phyloP scores from a whole-genome alignment of 2,329 filamentous ascomycete species.

The Aspergillus ustus region DNA sequence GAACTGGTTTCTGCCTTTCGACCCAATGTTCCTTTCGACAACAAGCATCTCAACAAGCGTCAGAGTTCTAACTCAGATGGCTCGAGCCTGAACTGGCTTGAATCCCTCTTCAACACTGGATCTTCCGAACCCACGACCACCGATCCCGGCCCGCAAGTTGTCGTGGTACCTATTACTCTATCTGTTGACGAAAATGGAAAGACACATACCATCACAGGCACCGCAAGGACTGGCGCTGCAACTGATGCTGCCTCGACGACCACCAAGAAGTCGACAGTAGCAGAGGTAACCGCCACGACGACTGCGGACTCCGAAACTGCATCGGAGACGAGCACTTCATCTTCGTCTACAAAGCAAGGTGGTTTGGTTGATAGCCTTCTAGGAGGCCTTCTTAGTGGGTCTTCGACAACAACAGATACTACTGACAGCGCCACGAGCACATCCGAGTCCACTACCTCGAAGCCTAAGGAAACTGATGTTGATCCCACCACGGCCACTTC shows the following conservation, averaged over 20 bases:
- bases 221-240: slow-evolving; percentile 12
- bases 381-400: not conserved
- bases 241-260: slow-evolving; percentile 20
- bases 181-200: slow-evolving; percentile 29
- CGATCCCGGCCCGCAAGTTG: slow-evolving; percentile 18
- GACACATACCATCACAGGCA: slow-evolving; percentile 29
- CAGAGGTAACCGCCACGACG: slow-evolving; percentile 8
- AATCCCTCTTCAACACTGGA: slow-evolving; percentile 1
- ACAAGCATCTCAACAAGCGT: slow-evolving; percentile 40
- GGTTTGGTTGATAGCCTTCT: not conserved
- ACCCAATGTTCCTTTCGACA: slow-evolving; percentile 30
- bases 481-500: slow-evolving; percentile 3
- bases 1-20: slow-evolving; percentile 41
- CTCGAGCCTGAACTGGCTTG: slow-evolving; percentile 6
- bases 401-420: not conserved
- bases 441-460: not conserved
- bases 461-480: not conserved
- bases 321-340: not conserved
- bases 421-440: not conserved
- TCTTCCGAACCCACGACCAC: slow-evolving; percentile 4
- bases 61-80: slow-evolving; percentile 7
- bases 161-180: slow-evolving; percentile 27
- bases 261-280: slow-evolving; percentile 16
- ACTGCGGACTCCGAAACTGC: slow-evolving; percentile 9
- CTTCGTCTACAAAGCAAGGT: slow-evolving; percentile 2